These are phyloP conservation scores for Omphalotus olearius DNA, from an alignment of 1,284 basidiomycete species.

Conservation along the genomic window DNA sequence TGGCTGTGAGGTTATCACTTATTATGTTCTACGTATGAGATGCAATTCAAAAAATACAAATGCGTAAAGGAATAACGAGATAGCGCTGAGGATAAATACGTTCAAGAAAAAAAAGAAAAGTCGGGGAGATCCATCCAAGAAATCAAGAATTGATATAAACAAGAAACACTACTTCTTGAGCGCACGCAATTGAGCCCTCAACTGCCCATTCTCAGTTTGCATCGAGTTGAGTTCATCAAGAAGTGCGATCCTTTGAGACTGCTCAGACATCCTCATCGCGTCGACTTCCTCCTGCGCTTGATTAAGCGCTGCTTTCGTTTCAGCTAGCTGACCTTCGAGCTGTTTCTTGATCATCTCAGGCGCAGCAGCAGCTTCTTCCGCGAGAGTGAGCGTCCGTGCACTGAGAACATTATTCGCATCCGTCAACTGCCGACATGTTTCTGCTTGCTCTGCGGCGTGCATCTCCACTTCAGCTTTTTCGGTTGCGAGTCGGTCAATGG, in stretches of 20 bases:
- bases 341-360: conserved; percentile 54
- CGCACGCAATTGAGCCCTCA: conserved; percentile 65
- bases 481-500: conserved; percentile 52
- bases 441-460: conserved; percentile 67
- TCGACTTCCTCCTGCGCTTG: conserved; percentile 48
- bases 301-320: conserved; percentile 37
- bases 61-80: no score
- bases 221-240: conserved; percentile 76
- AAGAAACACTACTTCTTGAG: conserved; percentile 39
- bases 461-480: conserved; percentile 70
- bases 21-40: not conserved
- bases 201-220: conserved; percentile 69
- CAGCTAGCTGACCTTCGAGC: conserved; percentile 47
- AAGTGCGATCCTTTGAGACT: conserved; percentile 65
- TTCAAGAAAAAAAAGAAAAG: not conserved
- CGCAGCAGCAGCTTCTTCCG: conserved; percentile 67
- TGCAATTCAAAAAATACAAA: not conserved
- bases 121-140: conserved; percentile 1
- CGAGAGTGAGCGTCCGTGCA: conserved; percentile 66
- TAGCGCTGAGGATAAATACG: no score
- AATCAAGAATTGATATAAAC: not conserved
- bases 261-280: conserved; percentile 59
- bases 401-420: conserved; percentile 77
- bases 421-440: conserved; percentile 64
- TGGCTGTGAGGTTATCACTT: not conserved